Conservation (phyloP, 192 early-diverging fungal species). For the Chytriomyces confervae region DNA sequence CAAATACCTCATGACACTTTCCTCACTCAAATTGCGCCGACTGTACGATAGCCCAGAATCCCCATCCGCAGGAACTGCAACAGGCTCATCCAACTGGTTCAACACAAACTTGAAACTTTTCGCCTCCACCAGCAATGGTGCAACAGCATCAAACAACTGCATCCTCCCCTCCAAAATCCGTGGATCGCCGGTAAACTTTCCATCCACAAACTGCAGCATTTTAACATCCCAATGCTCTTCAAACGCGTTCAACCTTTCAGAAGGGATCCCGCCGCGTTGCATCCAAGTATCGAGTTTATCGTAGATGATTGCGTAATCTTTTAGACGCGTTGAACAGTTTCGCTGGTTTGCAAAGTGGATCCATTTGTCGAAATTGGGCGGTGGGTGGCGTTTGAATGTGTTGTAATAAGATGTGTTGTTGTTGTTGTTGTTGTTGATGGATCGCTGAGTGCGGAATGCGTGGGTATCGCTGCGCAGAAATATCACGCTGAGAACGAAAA, state of each 20-base stretch:
- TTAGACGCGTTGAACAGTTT: not conserved
- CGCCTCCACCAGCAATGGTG: no score
- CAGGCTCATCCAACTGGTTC: constrained; percentile 12
- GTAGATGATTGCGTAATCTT: constrained; percentile 16
- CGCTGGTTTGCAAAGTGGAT: not conserved
- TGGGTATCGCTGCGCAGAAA: no score
- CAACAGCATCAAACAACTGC: no score
- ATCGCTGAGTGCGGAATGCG: no score
- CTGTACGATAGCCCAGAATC: not conserved
- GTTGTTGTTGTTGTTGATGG: no score
- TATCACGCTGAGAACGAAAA: no score
- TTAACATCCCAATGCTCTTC: not conserved
- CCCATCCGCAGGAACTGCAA: not conserved
- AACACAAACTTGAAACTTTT: no score
- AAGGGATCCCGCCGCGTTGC: not conserved
- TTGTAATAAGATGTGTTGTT: no score
- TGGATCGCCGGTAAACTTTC: not conserved
- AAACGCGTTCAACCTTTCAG: not conserved
- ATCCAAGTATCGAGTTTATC: not conserved
- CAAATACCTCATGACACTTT: not conserved
- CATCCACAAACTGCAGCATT: not conserved
- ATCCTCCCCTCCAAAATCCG: not conserved
- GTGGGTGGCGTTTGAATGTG: not conserved
- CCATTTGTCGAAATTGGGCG: not conserved
- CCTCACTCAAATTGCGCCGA: not conserved